A percentile compares a stretch with the other conserved stretches of the same genome.
These are phyloP conservation scores for Phytopythium montanum DNA, from an alignment of 352 stramenopile species.

Conservation along the genomic window DNA sequence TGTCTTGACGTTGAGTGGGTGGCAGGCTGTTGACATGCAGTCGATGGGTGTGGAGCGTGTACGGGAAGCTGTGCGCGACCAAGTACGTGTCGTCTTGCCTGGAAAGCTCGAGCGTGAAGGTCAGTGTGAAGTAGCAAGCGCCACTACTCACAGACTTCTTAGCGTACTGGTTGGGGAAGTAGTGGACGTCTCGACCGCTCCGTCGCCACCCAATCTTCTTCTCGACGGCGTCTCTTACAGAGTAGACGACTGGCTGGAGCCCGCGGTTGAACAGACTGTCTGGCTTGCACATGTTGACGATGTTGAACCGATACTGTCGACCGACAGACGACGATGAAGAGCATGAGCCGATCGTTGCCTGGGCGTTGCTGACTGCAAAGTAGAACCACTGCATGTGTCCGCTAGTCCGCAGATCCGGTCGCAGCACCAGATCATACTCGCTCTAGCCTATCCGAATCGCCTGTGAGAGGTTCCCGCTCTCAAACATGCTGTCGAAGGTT, in stretches of 20 bases:
- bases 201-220: constrained; percentile 70
- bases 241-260: constrained; percentile 90
- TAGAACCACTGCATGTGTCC: constrained; percentile 94
- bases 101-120: constrained; percentile 83
- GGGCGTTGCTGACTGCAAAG: constrained; percentile 86
- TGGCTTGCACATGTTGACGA: constrained; percentile 92
- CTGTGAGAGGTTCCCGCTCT: constrained; percentile 89
- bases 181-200: constrained; percentile 80
- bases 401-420: constrained; percentile 79
- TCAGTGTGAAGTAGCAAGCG: constrained; percentile 78
- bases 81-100: constrained; percentile 83
- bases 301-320: constrained; percentile 86
- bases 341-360: background rate
- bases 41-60: constrained; percentile 85
- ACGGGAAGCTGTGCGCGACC: constrained; percentile 91
- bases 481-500: constrained; percentile 91
- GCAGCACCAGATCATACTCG: constrained; percentile 91
- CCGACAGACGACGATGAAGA: background rate
- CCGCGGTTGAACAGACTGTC: constrained; percentile 91
- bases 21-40: constrained; percentile 44
- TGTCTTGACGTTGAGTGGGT: background rate
- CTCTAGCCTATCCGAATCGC: constrained; percentile 75
- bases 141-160: constrained; percentile 11
- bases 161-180: constrained; percentile 72
- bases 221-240: constrained; percentile 47